Percentiles rank a stretch among this genome's conserved stretches.
Evolutionary conservation across 2,329 filamentous ascomycete genomes (phyloP).

Genomic region (Botrytis medusae): DNA sequence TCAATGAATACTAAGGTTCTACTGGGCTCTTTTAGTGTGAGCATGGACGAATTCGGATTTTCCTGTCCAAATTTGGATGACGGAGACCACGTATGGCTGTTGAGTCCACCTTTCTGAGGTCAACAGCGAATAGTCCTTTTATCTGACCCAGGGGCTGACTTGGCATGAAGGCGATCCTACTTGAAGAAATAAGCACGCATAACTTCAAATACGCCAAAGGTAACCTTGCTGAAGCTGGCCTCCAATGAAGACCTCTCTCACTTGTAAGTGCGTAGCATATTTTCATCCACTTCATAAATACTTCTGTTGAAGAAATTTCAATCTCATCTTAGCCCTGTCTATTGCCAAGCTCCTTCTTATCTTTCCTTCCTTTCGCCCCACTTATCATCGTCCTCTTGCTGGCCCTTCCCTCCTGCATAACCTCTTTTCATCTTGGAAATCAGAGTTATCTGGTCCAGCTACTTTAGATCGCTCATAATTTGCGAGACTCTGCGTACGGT

Average conservation of each 20-base stretch:
- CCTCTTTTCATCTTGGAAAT: not conserved
- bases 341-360: slow-evolving; percentile 1
- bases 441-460: not conserved
- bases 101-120: not conserved
- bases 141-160: not conserved
- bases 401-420: not conserved
- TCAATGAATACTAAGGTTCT: not conserved
- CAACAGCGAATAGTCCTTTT: not conserved
- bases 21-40: not conserved
- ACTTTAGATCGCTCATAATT: not conserved
- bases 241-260: not conserved
- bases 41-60: not conserved
- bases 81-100: not conserved
- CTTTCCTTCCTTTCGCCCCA: not conserved
- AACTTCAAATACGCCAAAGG: not conserved
- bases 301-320: not conserved
- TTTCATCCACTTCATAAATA: not conserved
- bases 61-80: not conserved
- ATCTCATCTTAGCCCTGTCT: not conserved
- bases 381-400: not conserved
- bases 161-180: not conserved
- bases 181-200: not conserved
- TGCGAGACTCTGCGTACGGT: not conserved
- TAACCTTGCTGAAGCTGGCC: not conserved
- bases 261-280: not conserved